phyloP scores from a whole-genome alignment of 2,329 filamentous ascomycete genomes.

The Arthroderma uncinatum region DNA sequence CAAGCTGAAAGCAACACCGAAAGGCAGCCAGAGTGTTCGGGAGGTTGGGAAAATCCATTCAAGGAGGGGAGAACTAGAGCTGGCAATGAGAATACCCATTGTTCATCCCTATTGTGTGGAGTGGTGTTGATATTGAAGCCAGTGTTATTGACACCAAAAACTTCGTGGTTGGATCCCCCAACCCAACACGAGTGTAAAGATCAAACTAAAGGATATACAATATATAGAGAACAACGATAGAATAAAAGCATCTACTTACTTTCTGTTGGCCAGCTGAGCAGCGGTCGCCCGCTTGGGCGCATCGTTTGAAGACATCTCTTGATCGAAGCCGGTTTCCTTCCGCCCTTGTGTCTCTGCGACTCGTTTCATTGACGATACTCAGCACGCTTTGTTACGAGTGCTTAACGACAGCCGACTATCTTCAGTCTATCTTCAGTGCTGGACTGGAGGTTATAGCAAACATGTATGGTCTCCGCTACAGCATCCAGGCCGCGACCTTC shows the following conservation, averaged over 20 bases:
- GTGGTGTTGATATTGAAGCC: background rate
- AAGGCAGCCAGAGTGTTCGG: background rate
- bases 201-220: background rate
- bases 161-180: background rate
- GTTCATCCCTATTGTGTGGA: background rate
- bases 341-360: constrained; percentile 27
- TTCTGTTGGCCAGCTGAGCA: constrained; percentile 44
- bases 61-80: background rate
- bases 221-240: background rate
- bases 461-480: background rate
- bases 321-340: constrained; percentile 24
- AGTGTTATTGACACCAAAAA: background rate
- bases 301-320: constrained; percentile 34
- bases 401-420: background rate
- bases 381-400: constrained; percentile 23
- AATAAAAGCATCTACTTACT: constrained; percentile 35
- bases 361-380: constrained; percentile 23
- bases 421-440: background rate
- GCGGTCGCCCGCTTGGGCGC: constrained; percentile 42
- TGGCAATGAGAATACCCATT: background rate
- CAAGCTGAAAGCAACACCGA: background rate
- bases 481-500: too few species aligned
- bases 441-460: background rate
- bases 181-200: background rate
- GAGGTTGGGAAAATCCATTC: background rate